Base-by-base conservation (phyloP, 495 filamentous ascomycete species). In the Penicillium roqueforti region DNA sequence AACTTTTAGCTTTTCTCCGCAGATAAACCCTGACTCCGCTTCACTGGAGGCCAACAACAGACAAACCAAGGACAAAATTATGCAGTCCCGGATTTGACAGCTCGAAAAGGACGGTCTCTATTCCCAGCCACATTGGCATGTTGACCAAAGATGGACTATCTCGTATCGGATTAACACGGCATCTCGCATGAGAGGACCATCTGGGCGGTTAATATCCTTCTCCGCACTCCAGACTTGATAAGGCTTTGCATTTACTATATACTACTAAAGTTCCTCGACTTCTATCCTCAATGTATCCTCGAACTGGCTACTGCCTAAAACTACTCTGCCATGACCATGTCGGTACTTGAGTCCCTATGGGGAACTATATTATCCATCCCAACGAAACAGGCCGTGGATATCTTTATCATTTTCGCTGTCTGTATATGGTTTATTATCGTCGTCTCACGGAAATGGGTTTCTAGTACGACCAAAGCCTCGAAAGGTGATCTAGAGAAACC, bases 81-180 rank as follows among this genome's bases (percentile, higher is more conserved):
- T 62, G 58, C 52, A 51, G 44, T 23, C 36, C 36, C 64, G 64
- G 64, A 67, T 67, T 41, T 36, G 50, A 52, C 23, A 45, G 54
- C 64, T 59, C 14, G 38, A 62, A 59, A 34, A 2, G 54, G 61
- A 49, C 23, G 13, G n/a, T 36, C 14, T 36, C 9, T 49, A 22
- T 28, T 25, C 26, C 38, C 39, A 32, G 37, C 38, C 37, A 22
- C 23, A 42, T 14, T 14, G n/a, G 16, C 6, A 16, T 36, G 6
- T 36, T 6, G 14, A 7, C 32, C 14, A n/a, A 34, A n/a, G 32
- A 36, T n/a, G 31, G 11, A 1, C 7, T 26, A 28, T 19, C 48
- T 68, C 69, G 71, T 65, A 68, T 74, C 63, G 39, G 47, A 62
- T 62, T 67, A 65, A 69, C 69, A 43, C 6, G 66, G 69, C 51